Base-by-base conservation (phyloP, 129 eudicot genomes). In the Erigeron canadensis region DNA sequence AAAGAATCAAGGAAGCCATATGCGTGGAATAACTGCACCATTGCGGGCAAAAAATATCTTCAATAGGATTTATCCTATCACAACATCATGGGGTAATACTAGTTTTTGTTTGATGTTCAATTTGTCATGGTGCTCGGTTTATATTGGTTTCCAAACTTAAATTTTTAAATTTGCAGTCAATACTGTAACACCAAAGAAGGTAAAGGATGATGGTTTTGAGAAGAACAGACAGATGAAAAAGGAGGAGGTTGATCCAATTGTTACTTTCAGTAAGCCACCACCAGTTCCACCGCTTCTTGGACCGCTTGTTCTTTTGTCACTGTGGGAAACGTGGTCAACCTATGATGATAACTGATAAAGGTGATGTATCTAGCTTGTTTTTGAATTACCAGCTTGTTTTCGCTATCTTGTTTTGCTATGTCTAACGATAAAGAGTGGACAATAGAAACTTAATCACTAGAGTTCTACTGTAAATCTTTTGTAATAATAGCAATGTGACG, bases 241-340 rank as follows among this genome's bases (percentile, higher is more conserved):
- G 70, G 86, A 77, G 53, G 81, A 84, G 37, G 81, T 73, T 48
- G 85, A 86, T 41, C 86, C 87, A 7, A 81, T 88, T 19, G 94
- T 73, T 69, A 84, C 91, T 61, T 91, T 91, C 69, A 84, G 95
- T 75, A 82, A 86, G 80, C 98, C 95, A 7, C 97, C 98, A 5
- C 96, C 90, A 5, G 42, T 82, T 10, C 89, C 89, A 5, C 96
- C 97, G 2, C 65, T 91, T 63, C 64, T 91, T 55, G 96, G 95
- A 5, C 86, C 98, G 7, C 68, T 91, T 18, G 85, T 88, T 63
- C 82, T 86, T 48, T 75, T 91, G 9, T 86, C 98, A 4, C 47
- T 91, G 56, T 76, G 88, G 56, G 86, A 91, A 34, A 61, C 86
- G 16, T 85, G 88, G 91, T 81, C 77, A 34, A 84, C 80, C 18